Conservation (phyloP, 2,329 filamentous ascomycete species). For the Verticillium klebahnii region DNA sequence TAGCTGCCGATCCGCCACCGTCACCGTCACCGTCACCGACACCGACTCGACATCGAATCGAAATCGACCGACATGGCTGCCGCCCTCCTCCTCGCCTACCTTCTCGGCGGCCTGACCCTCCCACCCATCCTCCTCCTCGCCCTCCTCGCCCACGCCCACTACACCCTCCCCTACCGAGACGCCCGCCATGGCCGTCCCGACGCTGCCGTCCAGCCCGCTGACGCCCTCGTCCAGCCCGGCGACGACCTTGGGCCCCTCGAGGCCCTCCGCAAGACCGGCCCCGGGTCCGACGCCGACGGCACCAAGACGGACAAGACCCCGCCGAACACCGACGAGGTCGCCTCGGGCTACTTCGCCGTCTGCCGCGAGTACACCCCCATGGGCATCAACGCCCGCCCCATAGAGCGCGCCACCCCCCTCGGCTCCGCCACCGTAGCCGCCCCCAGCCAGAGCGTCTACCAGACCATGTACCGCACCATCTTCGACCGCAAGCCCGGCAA, state of each 20-base stretch:
- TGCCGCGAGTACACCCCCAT: constrained; percentile 89
- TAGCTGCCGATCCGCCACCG: no score
- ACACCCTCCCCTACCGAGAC: constrained; percentile 53
- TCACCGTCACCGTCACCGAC: not conserved
- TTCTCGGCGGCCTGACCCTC: constrained; percentile 85
- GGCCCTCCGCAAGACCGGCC: constrained; percentile 44
- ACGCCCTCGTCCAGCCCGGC: constrained; percentile 38
- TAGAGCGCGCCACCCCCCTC: constrained; percentile 77
- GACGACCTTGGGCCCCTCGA: constrained; percentile 64
- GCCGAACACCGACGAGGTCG: constrained; percentile 55
- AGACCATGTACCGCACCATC: constrained; percentile 95
- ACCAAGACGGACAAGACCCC: constrained; percentile 42
- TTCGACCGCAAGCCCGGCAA: constrained; percentile 70
- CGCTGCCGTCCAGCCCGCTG: constrained; percentile 27
- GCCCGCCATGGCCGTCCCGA: constrained; percentile 22
- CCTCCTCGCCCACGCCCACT: constrained; percentile 62
- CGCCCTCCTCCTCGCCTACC: constrained; percentile 67
- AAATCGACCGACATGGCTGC: constrained; percentile 36
- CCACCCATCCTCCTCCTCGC: constrained; percentile 64
- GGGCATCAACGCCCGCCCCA: constrained; percentile 87
- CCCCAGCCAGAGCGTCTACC: constrained; percentile 91
- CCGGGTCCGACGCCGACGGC: constrained; percentile 48
- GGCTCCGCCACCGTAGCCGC: constrained; percentile 69
- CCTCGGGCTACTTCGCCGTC: constrained; percentile 91
- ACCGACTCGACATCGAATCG: not conserved